phyloP scores from a whole-genome alignment of 2,329 filamentous ascomycete genomes.

The Colletotrichum sp. region DNA sequence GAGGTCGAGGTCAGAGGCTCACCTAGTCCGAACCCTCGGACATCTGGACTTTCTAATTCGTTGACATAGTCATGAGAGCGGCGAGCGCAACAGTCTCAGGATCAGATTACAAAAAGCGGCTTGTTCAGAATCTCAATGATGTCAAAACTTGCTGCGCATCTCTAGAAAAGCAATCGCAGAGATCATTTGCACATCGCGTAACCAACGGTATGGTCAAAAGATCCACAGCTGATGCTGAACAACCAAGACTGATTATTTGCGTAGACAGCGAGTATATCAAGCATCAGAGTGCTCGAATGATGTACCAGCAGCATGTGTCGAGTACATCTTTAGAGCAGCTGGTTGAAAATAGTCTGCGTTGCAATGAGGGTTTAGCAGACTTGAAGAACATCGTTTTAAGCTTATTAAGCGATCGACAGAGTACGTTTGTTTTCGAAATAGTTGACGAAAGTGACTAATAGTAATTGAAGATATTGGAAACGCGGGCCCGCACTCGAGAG shows the following conservation, averaged over 20 bases:
- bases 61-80: neutral
- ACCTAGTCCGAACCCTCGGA: no score
- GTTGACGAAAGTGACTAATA: neutral
- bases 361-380: neutral
- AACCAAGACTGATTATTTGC: neutral
- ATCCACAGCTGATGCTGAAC: neutral
- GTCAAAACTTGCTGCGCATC: neutral
- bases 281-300: neutral
- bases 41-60: rapidly evolving
- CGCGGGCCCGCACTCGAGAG: neutral
- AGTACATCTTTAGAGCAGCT: neutral
- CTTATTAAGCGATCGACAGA: neutral
- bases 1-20: no score
- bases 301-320: neutral
- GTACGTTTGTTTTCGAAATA: neutral
- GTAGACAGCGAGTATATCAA: neutral
- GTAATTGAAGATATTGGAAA: neutral
- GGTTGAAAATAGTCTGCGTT: neutral
- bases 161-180: neutral
- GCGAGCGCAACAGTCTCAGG: neutral
- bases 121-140: neutral
- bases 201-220: neutral
- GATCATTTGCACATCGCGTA: neutral
- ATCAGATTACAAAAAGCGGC: neutral
- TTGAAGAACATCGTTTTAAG: neutral